A percentile compares a stretch with the other conserved stretches of the same genome.
phyloP scores from a whole-genome alignment of 441 rosid species.

The Euphorbia celastroides region DNA sequence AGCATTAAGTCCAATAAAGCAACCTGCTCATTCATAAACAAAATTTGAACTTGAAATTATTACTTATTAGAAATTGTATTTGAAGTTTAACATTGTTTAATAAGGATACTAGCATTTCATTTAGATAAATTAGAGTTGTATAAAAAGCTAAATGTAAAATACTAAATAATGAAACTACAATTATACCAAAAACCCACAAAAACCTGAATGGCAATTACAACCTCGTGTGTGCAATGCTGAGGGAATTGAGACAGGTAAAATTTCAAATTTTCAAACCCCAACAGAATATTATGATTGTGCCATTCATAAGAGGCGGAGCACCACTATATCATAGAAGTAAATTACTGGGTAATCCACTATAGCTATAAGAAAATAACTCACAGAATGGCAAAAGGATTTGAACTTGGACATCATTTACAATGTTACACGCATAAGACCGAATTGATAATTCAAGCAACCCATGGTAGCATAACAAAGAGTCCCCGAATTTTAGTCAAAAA shows the following conservation, averaged over 20 bases:
- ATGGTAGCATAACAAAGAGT: not conserved
- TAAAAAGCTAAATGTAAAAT: not conserved
- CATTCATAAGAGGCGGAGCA: no score
- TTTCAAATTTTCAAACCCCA: no score
- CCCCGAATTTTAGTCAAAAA: not conserved
- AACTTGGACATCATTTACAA: not conserved
- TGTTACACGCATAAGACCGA: not conserved
- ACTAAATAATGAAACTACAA: not conserved
- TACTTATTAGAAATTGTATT: not conserved
- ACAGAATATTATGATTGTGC: no score
- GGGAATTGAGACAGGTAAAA: no score
- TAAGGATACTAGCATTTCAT: not conserved
- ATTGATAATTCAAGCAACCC: not conserved
- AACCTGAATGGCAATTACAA: not conserved
- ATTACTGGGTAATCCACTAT: no score
- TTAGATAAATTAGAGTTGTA: not conserved
- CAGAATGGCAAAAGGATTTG: no score
- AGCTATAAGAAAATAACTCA: no score
- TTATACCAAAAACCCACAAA: not conserved
- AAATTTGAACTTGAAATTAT: not conserved
- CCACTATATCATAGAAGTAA: no score
- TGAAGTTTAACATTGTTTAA: not conserved
- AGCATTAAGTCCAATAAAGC: constrained; percentile 1
- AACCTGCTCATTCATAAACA: not conserved
- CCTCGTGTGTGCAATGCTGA: no score